Base-by-base conservation (phyloP, 345 rosid species). In the Excoecaria cochinchinensis region DNA sequence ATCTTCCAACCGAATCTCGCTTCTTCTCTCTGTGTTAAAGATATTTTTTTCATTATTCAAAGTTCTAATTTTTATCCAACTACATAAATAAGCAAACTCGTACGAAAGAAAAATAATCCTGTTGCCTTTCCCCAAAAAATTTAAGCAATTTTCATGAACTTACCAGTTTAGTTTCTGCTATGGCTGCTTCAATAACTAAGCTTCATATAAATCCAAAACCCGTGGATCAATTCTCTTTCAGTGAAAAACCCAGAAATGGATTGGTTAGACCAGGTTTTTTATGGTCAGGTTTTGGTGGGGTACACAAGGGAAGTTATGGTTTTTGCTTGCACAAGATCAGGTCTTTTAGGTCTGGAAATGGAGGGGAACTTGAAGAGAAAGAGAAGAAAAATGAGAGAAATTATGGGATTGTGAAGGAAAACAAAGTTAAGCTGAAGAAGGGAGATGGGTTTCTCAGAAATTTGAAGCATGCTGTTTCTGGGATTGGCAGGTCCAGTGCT, bases 331-430 rank as follows among this genome's bases (percentile, higher is more conserved):
- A 78, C 39, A 84, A 24, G 75, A 83, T 85, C 77, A 79, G 90
- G 83, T 87, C 88, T 63, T 88, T 89, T 79, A 82, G 63, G 83
- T 67, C 76, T 53, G 91, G 84, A 42, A 91, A 90, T 48, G 90
- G 83, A 38, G 82, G 80, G 59, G 77, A 80, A 67, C 74, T 52
- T 63, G 89, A 59, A 62, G 85, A 81, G 73, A 80, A 83, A 69
- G 86, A 76, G 58, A 74, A 46, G 66, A 84, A 82, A 21, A 78
- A 71, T 42, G 68, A 51, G 58, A 72, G 80, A 67, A 80, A 85
- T 40, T 8, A 24, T 22, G 88, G 59, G 78, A 70, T 76, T 60
- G 77, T 67, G 68, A 85, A 82, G 77, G 84, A 77, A 63, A 81
- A 75, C 40, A 82, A 86, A 67, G 74, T 58, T 61, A 64, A 85